Base-by-base conservation (phyloP, 176 grass and related monocot species). In the Aegilops speltoides region DNA sequence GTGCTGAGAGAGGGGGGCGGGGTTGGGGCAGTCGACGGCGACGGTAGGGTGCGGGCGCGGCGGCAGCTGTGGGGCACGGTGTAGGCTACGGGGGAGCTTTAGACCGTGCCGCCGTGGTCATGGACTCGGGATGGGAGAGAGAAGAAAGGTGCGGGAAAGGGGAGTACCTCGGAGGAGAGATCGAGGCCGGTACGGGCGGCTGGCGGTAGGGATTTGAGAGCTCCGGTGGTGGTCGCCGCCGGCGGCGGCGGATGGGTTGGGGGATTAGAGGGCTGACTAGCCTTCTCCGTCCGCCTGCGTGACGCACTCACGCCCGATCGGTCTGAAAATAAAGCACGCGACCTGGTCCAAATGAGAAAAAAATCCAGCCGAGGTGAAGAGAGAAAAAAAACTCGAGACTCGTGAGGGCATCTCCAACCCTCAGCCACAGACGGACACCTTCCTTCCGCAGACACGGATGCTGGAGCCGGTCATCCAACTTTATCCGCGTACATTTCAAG, bases 161-260 rank as follows among this genome's bases (percentile, higher is more conserved):
- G 41, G 41, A 4, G 41, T 71, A 57, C 54, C 54, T 34, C 67
- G 19, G 22, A 5, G 66, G 15, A n/a, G 59, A 67, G 60, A 77
- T 85, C 72, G 41, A 76, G 40, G 73, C 3, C 12, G 28, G 45
- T 45, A 5, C 41, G 61, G 43, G 61, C 61, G 8, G 28, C 22
- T 38, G 43, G 7, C 23, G 52, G 24, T 0, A 8, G 25, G 24
- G 50, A 54, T 22, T 70, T 10, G 25, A 16, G 62, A 9, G 25
- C 34, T 67, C 80, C 64, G 73, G 48, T 12, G 80, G 81, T 62
- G 26, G 60, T 41, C 36, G 60, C 78, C 60, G 37, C 60, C 86
- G 64, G 17, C 64, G 80, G 50, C 56, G 80, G 80, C 78, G n/a
- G 32, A 14, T 22, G 85, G 22, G 56, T 74, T 64, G 67, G 73